These are phyloP conservation scores for Populus deltoides DNA, from an alignment of 345 rosid species.

Conservation along the genomic window DNA sequence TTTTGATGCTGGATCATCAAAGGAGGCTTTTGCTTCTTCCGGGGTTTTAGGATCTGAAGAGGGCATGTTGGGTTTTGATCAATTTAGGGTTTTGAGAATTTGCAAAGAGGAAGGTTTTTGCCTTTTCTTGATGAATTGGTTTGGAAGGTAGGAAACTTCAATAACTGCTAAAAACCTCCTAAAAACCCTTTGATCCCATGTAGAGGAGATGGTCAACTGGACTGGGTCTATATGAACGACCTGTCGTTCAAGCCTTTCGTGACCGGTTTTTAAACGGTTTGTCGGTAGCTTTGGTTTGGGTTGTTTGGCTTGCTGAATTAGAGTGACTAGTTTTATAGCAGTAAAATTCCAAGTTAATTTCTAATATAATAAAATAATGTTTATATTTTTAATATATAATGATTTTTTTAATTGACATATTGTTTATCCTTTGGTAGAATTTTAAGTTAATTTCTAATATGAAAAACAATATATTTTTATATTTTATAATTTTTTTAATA, in stretches of 20 bases:
- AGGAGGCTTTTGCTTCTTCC: neutral
- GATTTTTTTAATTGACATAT: no score
- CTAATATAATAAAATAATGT: no score
- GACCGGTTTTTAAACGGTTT: neutral
- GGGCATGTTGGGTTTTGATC: neutral
- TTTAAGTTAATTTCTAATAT: no score
- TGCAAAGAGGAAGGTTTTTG: neutral
- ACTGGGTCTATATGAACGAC: neutral
- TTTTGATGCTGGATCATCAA: neutral
- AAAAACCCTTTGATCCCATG: neutral
- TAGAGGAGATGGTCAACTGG: neutral
- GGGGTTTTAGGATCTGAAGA: conserved; percentile 10
- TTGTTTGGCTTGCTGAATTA: no score
- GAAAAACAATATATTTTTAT: no score
- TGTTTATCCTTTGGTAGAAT: no score
- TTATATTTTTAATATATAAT: no score
- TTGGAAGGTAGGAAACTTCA: neutral
- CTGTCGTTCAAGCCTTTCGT: neutral
- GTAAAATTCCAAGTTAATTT: no score
- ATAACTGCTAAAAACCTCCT: neutral
- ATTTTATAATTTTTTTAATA: no score
- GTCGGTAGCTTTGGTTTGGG: neutral
- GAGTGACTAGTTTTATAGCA: no score
- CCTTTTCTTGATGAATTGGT: neutral
- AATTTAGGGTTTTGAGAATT: neutral